Conservation (phyloP, 2,329 filamentous ascomycete genomes). For the Nigrograna mackinnonii region DNA sequence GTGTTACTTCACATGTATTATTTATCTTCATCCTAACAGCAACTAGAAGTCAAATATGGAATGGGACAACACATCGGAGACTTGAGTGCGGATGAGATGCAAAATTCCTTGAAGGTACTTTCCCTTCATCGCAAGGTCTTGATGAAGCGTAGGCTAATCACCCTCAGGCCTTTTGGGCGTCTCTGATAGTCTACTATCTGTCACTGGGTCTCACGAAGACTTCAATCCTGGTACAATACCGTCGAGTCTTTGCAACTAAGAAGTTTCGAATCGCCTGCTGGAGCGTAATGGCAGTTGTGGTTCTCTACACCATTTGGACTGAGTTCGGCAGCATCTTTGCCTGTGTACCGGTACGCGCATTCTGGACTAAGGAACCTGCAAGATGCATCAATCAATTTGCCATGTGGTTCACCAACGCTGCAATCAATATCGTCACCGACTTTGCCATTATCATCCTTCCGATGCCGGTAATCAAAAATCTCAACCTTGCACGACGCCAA, state of each 20-base stretch:
- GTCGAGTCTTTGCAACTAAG: constrained; percentile 31
- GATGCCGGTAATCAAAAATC: constrained; percentile 34
- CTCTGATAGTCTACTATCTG: constrained; percentile 35
- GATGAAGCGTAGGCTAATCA: not conserved
- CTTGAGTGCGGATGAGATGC: constrained; percentile 15
- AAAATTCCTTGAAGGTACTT: constrained; percentile 26
- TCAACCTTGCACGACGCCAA: constrained; percentile 38
- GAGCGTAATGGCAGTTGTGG: constrained; percentile 25
- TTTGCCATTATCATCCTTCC: constrained; percentile 37
- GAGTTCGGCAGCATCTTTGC: constrained; percentile 36
- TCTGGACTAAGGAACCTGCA: constrained; percentile 35
- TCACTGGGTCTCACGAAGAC: constrained; percentile 35
- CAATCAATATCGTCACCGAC: constrained; percentile 36
- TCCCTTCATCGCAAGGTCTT: not conserved
- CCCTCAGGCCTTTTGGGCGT: constrained; percentile 33
- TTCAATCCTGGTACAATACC: constrained; percentile 38
- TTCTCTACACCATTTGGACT: constrained; percentile 31
- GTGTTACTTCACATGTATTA: constrained; percentile 6
- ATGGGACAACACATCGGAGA: constrained; percentile 28
- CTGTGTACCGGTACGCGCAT: constrained; percentile 34
- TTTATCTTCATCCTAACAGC: constrained; percentile 10
- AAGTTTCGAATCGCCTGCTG: constrained; percentile 28
- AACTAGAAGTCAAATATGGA: constrained; percentile 29
- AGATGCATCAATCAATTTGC: constrained; percentile 33
- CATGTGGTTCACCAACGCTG: constrained; percentile 34